phyloP scores from a whole-genome alignment of 176 grass and related monocot genomes.

The Raddia distichophylla region DNA sequence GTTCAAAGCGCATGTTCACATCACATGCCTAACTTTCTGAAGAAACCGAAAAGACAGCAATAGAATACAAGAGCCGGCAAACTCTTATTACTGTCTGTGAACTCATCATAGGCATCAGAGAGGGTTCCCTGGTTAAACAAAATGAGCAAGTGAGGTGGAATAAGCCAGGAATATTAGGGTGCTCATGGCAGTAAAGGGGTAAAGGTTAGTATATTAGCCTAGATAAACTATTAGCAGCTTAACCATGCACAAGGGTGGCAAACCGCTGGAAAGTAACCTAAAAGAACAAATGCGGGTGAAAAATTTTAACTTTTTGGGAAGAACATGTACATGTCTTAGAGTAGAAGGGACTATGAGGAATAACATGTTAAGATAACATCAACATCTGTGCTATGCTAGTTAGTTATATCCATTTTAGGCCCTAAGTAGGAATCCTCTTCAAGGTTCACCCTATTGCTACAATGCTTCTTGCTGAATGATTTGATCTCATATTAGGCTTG shows the following conservation, averaged over 20 bases:
- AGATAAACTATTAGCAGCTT: conserved; percentile 56
- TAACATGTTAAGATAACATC: conserved; percentile 29
- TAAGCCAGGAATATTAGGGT: conserved; percentile 64
- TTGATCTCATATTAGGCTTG: conserved; percentile 20
- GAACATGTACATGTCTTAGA: conserved; percentile 68
- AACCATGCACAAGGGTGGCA: conserved; percentile 49
- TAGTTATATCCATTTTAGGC: not conserved
- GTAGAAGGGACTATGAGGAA: conserved; percentile 50
- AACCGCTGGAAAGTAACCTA: conserved; percentile 67
- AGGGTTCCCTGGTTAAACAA: conserved; percentile 23
- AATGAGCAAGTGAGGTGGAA: conserved; percentile 46
- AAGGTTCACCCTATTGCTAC: not conserved
- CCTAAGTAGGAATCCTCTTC: not conserved
- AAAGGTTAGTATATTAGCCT: conserved; percentile 54
- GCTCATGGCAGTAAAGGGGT: conserved; percentile 57
- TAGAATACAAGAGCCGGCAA: conserved; percentile 43
- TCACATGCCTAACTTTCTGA: conserved; percentile 47
- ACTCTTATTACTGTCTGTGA: conserved; percentile 46
- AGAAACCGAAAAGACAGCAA: conserved; percentile 25
- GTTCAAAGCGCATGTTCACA: conserved; percentile 54
- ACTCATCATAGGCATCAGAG: conserved; percentile 42
- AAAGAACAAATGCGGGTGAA: conserved; percentile 46
- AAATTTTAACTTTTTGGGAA: conserved; percentile 45
- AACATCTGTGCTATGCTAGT: not conserved
- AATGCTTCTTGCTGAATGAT: not conserved